Conservation (phyloP, 2,329 filamentous ascomycete species). For the Xylariaceae sp. region DNA sequence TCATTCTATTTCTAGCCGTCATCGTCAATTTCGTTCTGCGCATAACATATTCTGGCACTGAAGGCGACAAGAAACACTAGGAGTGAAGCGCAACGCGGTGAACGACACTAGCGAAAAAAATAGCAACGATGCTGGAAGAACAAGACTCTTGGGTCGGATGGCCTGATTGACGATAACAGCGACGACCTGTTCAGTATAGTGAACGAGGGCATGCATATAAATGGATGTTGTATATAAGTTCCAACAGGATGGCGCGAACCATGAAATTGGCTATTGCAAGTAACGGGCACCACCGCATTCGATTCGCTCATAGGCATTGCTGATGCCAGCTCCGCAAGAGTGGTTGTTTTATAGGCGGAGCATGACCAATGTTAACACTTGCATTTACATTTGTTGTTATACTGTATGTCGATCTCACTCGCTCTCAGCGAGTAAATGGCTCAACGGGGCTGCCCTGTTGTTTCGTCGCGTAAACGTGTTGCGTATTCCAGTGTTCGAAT, state of each 20-base stretch:
- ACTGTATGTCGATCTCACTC: background rate
- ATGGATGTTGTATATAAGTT: constrained; percentile 22
- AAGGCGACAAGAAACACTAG: constrained; percentile 45
- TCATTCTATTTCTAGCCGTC: constrained; percentile 87
- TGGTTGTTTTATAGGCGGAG: constrained; percentile 11
- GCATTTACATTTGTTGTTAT: background rate
- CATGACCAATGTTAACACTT: constrained; percentile 1
- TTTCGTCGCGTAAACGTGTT: background rate
- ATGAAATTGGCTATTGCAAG: constrained; percentile 13
- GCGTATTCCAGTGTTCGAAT: background rate
- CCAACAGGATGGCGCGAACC: constrained; percentile 21
- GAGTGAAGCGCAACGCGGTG: background rate
- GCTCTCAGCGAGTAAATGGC: background rate
- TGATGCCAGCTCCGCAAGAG: background rate
- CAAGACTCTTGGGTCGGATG: background rate
- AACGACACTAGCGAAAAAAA: background rate
- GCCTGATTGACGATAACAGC: background rate
- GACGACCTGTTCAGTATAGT: background rate
- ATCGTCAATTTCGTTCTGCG: constrained; percentile 94
- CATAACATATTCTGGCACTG: constrained; percentile 57
- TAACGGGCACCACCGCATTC: constrained; percentile 26
- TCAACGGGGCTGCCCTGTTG: background rate
- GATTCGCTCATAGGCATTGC: constrained; percentile 9
- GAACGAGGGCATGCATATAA: background rate
- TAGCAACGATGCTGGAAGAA: background rate